These are phyloP conservation scores for Henckelia pumila DNA, from an alignment of 257 asterid genomes.

Conservation along the genomic window DNA sequence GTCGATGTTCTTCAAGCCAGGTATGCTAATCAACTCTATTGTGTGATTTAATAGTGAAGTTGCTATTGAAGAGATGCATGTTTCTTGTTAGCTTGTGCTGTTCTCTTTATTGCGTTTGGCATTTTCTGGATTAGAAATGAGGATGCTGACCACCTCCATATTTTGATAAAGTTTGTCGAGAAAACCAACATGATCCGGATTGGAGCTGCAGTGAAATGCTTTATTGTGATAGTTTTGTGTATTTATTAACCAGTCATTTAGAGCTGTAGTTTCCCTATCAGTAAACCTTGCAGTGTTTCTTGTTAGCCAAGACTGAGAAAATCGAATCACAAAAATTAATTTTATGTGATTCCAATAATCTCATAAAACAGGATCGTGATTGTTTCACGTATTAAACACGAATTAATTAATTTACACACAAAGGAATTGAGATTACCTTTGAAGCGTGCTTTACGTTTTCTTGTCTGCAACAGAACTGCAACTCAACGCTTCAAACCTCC, in stretches of 20 bases:
- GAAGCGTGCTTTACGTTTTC: no score
- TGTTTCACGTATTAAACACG: no score
- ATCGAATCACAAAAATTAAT: no score
- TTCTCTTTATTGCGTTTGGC: neutral
- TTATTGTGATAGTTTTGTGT: neutral
- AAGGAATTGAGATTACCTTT: no score
- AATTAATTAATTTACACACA: no score
- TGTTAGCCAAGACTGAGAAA: no score
- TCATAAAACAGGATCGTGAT: no score
- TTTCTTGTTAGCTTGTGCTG: neutral
- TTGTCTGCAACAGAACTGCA: no score
- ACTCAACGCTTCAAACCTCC: no score
- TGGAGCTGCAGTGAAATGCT: neutral
- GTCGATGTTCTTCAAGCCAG: conserved; percentile 93
- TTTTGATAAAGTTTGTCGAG: neutral
- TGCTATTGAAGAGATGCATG: neutral
- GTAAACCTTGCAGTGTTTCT: no score
- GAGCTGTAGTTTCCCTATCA: neutral
- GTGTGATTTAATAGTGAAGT: neutral
- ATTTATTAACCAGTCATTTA: neutral
- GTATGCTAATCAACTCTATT: conserved; percentile 29
- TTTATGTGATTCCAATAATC: no score
- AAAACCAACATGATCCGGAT: neutral
- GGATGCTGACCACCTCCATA: neutral
- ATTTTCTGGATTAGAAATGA: neutral